Evolutionary conservation across 805 yeast species (phyloP).

Genomic region (Spathaspora sp.): DNA sequence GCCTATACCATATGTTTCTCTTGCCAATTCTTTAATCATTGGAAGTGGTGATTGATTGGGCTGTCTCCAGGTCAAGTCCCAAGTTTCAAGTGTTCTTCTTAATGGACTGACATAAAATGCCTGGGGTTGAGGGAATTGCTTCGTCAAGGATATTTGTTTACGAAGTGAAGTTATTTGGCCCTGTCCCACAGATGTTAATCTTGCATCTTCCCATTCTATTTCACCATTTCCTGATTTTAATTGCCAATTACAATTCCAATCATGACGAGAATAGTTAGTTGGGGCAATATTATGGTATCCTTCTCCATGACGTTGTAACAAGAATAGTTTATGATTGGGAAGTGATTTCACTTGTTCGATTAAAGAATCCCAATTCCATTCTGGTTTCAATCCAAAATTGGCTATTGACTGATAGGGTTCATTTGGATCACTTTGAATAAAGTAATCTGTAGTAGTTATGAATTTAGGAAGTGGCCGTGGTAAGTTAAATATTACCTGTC

Average conservation of each 20-base stretch:
- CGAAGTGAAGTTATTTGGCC: conserved; percentile 13
- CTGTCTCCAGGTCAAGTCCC: conserved; percentile 23
- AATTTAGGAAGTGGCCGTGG: conserved; percentile 6
- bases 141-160: conserved; percentile 10
- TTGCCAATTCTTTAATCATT: conserved; percentile 21
- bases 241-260: conserved; percentile 28
- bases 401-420: background rate
- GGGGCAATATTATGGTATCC: conserved; percentile 28
- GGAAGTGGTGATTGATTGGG: conserved; percentile 14
- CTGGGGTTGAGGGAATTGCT: conserved; percentile 21
- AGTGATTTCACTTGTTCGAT: conserved; percentile 8
- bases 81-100: conserved; percentile 28
- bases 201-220: conserved; percentile 29
- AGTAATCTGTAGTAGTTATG: conserved; percentile 2
- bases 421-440: conserved; percentile 8
- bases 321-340: conserved; percentile 18
- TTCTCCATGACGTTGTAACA: conserved; percentile 31
- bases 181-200: conserved; percentile 20
- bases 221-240: conserved; percentile 17
- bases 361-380: conserved; percentile 20
- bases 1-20: conserved; percentile 33
- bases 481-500: background rate
- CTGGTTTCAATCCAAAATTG: conserved; percentile 20
- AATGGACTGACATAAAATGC: conserved; percentile 28
- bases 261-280: conserved; percentile 7